Evolutionary conservation across 495 filamentous ascomycete species (phyloP).

Genomic region (Hypoxylon lienhwacheense): DNA sequence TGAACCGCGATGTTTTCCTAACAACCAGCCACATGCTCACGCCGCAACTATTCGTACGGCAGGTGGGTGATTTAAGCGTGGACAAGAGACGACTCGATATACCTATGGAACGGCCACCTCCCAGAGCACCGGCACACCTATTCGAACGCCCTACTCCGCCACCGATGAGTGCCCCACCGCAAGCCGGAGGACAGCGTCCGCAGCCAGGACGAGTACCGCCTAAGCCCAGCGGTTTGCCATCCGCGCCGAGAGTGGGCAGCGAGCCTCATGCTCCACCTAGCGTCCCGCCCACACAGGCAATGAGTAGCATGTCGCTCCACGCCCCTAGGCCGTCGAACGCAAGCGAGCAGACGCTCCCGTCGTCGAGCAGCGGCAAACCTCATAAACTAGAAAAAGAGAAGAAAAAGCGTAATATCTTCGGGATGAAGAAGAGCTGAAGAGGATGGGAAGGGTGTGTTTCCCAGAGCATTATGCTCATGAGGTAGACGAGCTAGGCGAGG

Average conservation of each 20-base stretch:
- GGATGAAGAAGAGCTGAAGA: conserved; percentile 57
- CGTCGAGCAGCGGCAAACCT: conserved; percentile 46
- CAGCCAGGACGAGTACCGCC: conserved; percentile 33
- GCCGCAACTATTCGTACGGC: conserved; percentile 75
- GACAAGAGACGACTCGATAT: conserved; percentile 76
- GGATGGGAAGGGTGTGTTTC: not conserved
- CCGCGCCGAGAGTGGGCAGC: conserved; percentile 28
- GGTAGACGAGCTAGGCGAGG: not conserved
- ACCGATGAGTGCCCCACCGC: conserved; percentile 39
- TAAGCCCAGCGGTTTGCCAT: conserved; percentile 34
- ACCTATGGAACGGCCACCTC: conserved; percentile 77
- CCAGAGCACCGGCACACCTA: conserved; percentile 79
- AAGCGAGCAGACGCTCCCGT: conserved; percentile 34
- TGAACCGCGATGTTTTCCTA: conserved; percentile 80
- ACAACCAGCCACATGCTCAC: conserved; percentile 90
- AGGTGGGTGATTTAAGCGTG: conserved; percentile 74
- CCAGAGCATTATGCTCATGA: not conserved
- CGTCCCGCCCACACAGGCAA: conserved; percentile 57
- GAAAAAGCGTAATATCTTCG: conserved; percentile 79
- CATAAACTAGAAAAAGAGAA: conserved; percentile 63
- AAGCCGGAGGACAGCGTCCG: conserved; percentile 41
- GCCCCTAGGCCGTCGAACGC: conserved; percentile 38
- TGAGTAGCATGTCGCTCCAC: conserved; percentile 61
- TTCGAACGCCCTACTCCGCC: conserved; percentile 74
- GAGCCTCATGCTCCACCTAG: conserved; percentile 52